Evolutionary conservation across 768 basidiomycete genomes (phyloP).

Genomic region (Coprinopsis marcescibilis): DNA sequence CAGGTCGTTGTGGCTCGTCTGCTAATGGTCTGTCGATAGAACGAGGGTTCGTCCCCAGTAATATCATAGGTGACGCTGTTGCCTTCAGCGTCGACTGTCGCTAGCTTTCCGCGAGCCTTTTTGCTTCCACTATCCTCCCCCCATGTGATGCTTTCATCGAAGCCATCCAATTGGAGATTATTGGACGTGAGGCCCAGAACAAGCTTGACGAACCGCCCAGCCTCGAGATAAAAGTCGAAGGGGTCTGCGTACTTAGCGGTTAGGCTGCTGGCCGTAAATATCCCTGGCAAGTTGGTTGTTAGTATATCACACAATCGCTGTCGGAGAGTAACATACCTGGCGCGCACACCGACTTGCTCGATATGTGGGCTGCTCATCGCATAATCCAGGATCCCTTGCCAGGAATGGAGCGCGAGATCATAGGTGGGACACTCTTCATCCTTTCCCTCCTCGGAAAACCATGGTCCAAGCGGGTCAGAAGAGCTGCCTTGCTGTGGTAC

Average conservation of each 20-base stretch:
- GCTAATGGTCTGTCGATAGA: neutral
- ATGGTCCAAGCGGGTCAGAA: too few species aligned
- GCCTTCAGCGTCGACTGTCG: neutral
- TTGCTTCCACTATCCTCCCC: neutral
- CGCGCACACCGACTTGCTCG: too few species aligned
- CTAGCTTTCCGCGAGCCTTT: neutral
- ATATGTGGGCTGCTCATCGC: too few species aligned
- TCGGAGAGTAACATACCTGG: too few species aligned
- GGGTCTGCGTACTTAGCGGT: neutral
- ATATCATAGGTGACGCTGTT: neutral
- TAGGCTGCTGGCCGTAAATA: constrained; percentile 1
- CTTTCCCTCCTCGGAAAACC: too few species aligned
- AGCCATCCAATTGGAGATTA: neutral
- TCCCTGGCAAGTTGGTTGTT: too few species aligned
- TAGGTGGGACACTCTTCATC: too few species aligned
- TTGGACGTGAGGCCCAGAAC: neutral
- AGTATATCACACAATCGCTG: too few species aligned
- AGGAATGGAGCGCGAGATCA: too few species aligned
- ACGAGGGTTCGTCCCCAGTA: neutral
- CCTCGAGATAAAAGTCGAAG: constrained; percentile 1
- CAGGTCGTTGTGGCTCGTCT: constrained; percentile 1
- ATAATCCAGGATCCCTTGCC: too few species aligned
- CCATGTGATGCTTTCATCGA: constrained; percentile 4
- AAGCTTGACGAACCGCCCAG: neutral
- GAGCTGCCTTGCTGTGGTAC: too few species aligned